phyloP scores from a whole-genome alignment of 2,329 filamentous ascomycete genomes.

The Trichoderma gracile region DNA sequence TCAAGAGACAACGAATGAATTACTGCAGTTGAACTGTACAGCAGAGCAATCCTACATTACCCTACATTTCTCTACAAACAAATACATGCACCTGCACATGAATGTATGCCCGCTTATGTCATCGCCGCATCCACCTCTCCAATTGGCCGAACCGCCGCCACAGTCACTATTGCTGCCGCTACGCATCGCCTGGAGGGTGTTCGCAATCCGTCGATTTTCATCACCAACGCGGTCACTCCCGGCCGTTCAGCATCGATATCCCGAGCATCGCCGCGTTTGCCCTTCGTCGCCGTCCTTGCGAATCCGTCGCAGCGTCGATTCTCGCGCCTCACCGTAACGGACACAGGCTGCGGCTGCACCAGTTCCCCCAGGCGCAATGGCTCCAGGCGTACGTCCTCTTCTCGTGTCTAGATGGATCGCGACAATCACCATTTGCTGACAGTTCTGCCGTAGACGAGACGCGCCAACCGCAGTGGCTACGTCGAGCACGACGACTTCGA shows the following conservation, averaged over 20 bases:
- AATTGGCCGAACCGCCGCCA: conserved; percentile 17
- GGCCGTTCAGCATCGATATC: neutral
- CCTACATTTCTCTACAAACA: neutral
- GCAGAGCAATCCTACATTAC: neutral
- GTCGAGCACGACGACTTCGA: conserved; percentile 64
- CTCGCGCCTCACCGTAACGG: neutral
- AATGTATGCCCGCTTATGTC: conserved; percentile 20
- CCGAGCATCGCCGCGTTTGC: neutral
- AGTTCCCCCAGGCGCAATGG: conserved; percentile 37
- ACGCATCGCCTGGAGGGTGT: neutral
- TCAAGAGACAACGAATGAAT: too few relatives aligned
- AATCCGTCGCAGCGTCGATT: neutral
- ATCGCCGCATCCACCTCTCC: neutral
- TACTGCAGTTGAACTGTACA: neutral
- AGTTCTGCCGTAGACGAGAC: conserved; percentile 49
- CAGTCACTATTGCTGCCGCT: conserved; percentile 1
- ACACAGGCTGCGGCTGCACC: neutral
- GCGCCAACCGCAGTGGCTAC: conserved; percentile 57
- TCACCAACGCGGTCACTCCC: conserved; percentile 6
- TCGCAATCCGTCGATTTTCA: neutral
- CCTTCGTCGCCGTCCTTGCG: neutral
- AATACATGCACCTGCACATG: neutral
- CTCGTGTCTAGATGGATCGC: neutral
- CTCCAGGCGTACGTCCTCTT: conserved; percentile 41
- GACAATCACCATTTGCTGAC: conserved; percentile 27